Percentiles rank a stretch among this genome's conserved stretches.
These are phyloP conservation scores for Xylariaceae sp. DNA, from an alignment of 2,329 filamentous ascomycete species.

Conservation along the genomic window DNA sequence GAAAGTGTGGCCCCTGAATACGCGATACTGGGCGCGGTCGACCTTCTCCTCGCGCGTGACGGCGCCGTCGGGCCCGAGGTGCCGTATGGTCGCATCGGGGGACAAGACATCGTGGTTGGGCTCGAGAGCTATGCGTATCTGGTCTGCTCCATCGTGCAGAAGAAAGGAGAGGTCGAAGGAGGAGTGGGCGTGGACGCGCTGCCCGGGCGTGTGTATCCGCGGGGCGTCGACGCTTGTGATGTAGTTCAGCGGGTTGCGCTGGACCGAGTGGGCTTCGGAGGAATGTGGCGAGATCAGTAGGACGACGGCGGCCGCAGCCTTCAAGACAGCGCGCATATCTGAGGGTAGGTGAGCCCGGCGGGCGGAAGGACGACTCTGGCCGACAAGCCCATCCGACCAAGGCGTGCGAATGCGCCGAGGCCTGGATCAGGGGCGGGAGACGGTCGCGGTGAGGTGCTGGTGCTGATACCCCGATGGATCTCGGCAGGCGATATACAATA, in stretches of 20 bases:
- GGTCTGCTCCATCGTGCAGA: constrained; percentile 57
- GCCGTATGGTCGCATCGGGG: constrained; percentile 65
- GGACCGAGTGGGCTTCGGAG: constrained; percentile 57
- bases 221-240: constrained; percentile 67
- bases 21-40: constrained; percentile 64
- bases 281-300: constrained; percentile 23
- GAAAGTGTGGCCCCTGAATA: constrained; percentile 77
- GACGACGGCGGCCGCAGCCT: constrained; percentile 18
- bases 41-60: constrained; percentile 61
- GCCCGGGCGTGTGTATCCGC: constrained; percentile 68
- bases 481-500: too few species aligned
- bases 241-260: constrained; percentile 69
- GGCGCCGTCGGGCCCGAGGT: constrained; percentile 64
- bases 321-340: constrained; percentile 24
- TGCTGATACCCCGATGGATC: too few species aligned
- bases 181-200: constrained; percentile 72
- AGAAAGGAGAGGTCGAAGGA: constrained; percentile 80
- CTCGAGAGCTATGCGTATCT: constrained; percentile 71
- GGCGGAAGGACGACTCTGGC: constrained; percentile 13
- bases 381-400: constrained; percentile 20
- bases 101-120: constrained; percentile 88
- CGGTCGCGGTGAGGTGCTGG: too few species aligned
- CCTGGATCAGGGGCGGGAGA: too few species aligned
- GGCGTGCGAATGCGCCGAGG: neutral
- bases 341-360: constrained; percentile 12